Evolutionary conservation across 345 rosid genomes (phyloP).

Genomic region (Boechera stricta): DNA sequence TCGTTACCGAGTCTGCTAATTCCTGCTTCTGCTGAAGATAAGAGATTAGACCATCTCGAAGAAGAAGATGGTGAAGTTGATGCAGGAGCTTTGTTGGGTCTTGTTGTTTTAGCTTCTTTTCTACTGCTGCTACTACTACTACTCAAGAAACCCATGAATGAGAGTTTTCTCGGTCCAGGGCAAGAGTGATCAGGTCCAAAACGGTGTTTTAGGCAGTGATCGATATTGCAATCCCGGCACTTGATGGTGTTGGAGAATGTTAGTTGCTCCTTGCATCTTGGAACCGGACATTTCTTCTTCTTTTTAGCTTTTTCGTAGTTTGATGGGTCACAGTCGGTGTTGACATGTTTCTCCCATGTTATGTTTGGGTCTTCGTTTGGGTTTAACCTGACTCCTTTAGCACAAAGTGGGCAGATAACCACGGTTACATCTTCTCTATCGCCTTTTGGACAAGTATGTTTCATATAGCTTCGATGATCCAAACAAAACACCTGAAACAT

Average conservation of each 20-base stretch:
- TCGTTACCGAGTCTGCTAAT: constrained; percentile 67
- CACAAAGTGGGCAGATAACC: constrained; percentile 86
- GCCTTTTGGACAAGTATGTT: constrained; percentile 77
- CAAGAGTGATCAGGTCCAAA: constrained; percentile 88
- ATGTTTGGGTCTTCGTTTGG: constrained; percentile 80
- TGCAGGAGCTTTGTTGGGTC: constrained; percentile 39
- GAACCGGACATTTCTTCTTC: constrained; percentile 91
- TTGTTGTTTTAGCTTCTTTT: constrained; percentile 54
- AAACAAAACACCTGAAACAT: constrained; percentile 68
- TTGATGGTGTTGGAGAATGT: constrained; percentile 88
- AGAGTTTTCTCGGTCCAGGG: constrained; percentile 71
- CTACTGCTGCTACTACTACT: constrained; percentile 50
- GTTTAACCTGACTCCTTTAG: constrained; percentile 74
- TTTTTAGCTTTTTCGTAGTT: constrained; percentile 83
- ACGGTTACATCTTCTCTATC: constrained; percentile 72
- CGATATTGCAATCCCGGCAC: constrained; percentile 77
- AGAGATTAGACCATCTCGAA: constrained; percentile 73
- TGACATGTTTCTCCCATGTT: constrained; percentile 81
- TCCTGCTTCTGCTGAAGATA: constrained; percentile 84
- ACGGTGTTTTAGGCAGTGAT: constrained; percentile 94
- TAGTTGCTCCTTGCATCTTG: constrained; percentile 77
- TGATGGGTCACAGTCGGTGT: constrained; percentile 83
- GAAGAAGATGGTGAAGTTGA: constrained; percentile 52
- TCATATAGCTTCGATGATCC: constrained; percentile 78
- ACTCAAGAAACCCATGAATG: constrained; percentile 59